Evolutionary conservation across 805 yeast genomes (phyloP).

Genomic region (Myxozyma neglecta): DNA sequence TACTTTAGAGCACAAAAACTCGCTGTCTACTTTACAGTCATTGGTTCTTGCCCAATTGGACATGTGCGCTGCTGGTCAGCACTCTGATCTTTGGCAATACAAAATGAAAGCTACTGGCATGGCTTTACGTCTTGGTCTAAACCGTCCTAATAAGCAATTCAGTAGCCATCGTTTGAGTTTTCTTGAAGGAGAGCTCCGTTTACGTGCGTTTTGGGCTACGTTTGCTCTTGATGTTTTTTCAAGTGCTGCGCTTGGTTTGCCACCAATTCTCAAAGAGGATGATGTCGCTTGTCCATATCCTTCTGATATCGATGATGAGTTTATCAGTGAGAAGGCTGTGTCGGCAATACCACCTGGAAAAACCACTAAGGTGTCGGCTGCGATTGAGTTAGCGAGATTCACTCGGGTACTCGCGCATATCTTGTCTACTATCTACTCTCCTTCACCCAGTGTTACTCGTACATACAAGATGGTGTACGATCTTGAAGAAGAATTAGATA

Average conservation of each 20-base stretch:
- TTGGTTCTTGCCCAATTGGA: slow-evolving; percentile 67
- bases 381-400: slow-evolving; percentile 24
- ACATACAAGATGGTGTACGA: slow-evolving; percentile 33
- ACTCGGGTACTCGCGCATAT: slow-evolving; percentile 61
- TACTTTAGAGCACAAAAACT: slow-evolving; percentile 29
- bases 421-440: slow-evolving; percentile 52
- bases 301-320: slow-evolving; percentile 36
- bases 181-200: slow-evolving; percentile 77
- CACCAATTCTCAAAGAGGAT: slow-evolving; percentile 72
- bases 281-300: slow-evolving; percentile 89
- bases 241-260: slow-evolving; percentile 77
- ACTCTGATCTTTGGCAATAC: slow-evolving; percentile 68
- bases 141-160: slow-evolving; percentile 62
- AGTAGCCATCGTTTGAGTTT: slow-evolving; percentile 48
- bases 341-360: slow-evolving; percentile 36
- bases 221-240: slow-evolving; percentile 75
- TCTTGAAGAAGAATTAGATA: slow-evolving; percentile 67
- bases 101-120: slow-evolving; percentile 75
- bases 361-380: slow-evolving; percentile 26
- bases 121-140: slow-evolving; percentile 83
- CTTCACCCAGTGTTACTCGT: not conserved
- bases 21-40: slow-evolving; percentile 52
- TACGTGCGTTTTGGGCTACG: slow-evolving; percentile 81
- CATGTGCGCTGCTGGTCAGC: slow-evolving; percentile 71
- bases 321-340: slow-evolving; percentile 20